Percentiles rank a stretch among this genome's conserved stretches.
phyloP scores from a whole-genome alignment of 179 eudicot species.

The Silene coronaria region DNA sequence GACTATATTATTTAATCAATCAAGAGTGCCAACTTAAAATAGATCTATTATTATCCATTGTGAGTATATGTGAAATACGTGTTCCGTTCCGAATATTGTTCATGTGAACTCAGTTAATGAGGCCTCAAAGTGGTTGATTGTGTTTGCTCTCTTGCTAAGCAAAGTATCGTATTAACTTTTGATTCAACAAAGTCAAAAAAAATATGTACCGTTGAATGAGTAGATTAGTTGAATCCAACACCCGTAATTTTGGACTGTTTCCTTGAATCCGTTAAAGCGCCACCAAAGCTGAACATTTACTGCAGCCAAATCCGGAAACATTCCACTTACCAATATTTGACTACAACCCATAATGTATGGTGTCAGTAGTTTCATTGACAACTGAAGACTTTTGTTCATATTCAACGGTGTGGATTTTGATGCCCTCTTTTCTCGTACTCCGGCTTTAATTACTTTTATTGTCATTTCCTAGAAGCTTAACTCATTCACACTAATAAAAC shows the following conservation, averaged over 20 bases:
- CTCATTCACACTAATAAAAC: not conserved
- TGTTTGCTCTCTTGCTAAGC: not conserved
- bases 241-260: not conserved
- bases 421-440: too few species aligned
- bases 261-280: not conserved
- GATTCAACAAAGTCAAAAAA: not conserved
- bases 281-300: not conserved
- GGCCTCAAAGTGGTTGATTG: too few species aligned
- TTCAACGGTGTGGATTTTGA: not conserved
- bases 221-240: not conserved
- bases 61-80: too few species aligned
- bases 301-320: constrained; percentile 2
- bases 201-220: not conserved
- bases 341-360: constrained; percentile 1
- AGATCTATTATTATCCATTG: too few species aligned
- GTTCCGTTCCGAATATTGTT: too few species aligned
- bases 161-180: not conserved
- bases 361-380: not conserved
- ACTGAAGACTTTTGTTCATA: not conserved
- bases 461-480: not conserved
- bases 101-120: too few species aligned
- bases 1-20: too few species aligned
- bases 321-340: not conserved
- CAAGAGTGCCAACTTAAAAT: too few species aligned
- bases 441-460: too few species aligned